Evolutionary conservation across 257 asterid genomes (phyloP), one percentile per base, ranked within the genome.

Genomic region (Nicotiana tabacum): DNA sequence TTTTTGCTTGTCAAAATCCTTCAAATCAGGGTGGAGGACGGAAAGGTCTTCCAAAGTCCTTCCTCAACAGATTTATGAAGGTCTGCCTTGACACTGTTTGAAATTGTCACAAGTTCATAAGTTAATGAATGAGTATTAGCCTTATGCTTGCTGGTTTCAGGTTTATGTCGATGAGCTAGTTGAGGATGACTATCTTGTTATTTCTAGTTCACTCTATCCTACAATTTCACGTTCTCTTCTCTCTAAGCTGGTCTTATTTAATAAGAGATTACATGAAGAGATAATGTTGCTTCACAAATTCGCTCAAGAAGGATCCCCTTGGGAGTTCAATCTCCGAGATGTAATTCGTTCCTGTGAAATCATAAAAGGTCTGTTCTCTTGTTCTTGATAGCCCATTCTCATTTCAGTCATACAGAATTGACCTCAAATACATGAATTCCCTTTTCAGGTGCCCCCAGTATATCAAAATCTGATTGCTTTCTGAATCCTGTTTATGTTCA

Each of bases 271-370:
- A 72, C 93, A 92, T 84, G 90, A 90, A 84, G 98, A 96, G 48
- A 94, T 91, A 18, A 94, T 96, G 99, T 21, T 90, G 43, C 53
- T 86, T 85, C 93, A 87, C 84, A 94, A 90, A 68, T 96, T 96
- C 77, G 98, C 92, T 84, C 98, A 90, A 85, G 92, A 89, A 77
- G 99, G 99, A 87, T 94, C 98, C 85, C 99, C 99, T 30, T 96
- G 99, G 99, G 99, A 96, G 90, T 96, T 96, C 88, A 96, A 96
- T 87, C 92, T 96, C 77, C 97, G 99, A 9, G 99, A 96, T 83
- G 97, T 96, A 86, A 87, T 89, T 48, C 99, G 99, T 65, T 96
- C 99, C 53, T 96, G 99, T 77, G 91, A 96, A 88, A 90, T 96
- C 85, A 96, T 96, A 65, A 86, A 89, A 87, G 97, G 98, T 95